Base-by-base conservation (phyloP, 192 early-diverging fungal species). In the Polychytrium aggregatum region DNA sequence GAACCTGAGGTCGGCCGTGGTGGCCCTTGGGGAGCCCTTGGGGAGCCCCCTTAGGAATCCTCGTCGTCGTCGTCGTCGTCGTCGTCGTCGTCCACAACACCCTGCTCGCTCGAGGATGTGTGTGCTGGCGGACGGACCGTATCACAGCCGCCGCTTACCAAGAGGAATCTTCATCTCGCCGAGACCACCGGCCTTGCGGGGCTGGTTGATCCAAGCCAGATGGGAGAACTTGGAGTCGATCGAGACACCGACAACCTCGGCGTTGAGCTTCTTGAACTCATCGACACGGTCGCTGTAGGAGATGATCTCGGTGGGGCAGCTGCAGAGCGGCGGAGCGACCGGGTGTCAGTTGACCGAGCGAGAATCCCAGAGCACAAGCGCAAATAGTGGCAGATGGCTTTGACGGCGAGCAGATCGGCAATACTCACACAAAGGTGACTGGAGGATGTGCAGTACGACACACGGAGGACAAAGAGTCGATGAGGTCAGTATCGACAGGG, bases 391-490 rank as follows among this genome's bases (percentile, higher is more conserved):
- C n/a, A 8, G 18, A 21, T 46, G 8, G 57, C 33, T 70, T 57
- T 41, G 51, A 55, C 47, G 69, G 78, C 24, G 69, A 70, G 41
- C 63, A 58, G 37, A 81, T 65, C 44, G 78, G 78, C 11, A 76
- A 81, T 17, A 77, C 76, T 48, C 79, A 81, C 49, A 67, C 68
- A 53, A 74, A 74, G 1, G 72, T 70, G 44, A 57, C 53, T 36
- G 59, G 54, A 26, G 56, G 63, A n/a, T n/a, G n/a, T n/a, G n/a
- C n/a, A n/a, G n/a, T n/a, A n/a, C n/a, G n/a, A n/a, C n/a, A n/a
- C n/a, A n/a, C n/a, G n/a, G n/a, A n/a, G n/a, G n/a, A n/a, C n/a
- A n/a, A n/a, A n/a, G n/a, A n/a, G n/a, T n/a, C n/a, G n/a, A n/a
- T n/a, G n/a, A n/a, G n/a, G n/a, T n/a, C n/a, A n/a, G n/a, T n/a